Conservation (phyloP, 805 yeast genomes). For the Cyberlindnera misumaiensis region DNA sequence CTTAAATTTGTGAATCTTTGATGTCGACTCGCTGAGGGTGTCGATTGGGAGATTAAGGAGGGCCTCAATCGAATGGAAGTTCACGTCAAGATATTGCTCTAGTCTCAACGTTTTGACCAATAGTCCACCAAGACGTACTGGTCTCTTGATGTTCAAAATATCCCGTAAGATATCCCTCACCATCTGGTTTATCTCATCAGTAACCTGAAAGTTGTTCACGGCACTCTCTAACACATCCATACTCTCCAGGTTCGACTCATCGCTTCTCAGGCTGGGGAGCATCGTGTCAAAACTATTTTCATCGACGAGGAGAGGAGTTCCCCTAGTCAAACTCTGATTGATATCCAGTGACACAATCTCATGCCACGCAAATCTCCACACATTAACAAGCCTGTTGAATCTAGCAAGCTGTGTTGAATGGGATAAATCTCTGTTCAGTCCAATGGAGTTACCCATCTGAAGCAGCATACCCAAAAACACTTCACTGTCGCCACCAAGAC, state of each 20-base stretch:
- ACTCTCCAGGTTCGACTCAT: slow-evolving; percentile 30
- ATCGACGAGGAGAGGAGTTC: slow-evolving; percentile 37
- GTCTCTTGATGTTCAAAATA: slow-evolving; percentile 34
- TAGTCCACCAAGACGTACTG: slow-evolving; percentile 32
- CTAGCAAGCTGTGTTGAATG: slow-evolving; percentile 22
- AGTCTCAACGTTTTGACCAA: slow-evolving; percentile 29
- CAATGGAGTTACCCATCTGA: slow-evolving; percentile 52
- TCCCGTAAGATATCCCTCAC: slow-evolving; percentile 29
- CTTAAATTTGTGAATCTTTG: slow-evolving; percentile 22
- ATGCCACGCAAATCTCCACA: slow-evolving; percentile 58
- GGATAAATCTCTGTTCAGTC: slow-evolving; percentile 51
- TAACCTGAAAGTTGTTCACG: slow-evolving; percentile 26
- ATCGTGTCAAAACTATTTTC: slow-evolving; percentile 43
- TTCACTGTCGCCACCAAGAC: slow-evolving; percentile 44
- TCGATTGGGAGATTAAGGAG: slow-evolving; percentile 22
- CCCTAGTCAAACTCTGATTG: slow-evolving; percentile 38
- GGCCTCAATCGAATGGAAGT: slow-evolving; percentile 20
- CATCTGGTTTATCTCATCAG: slow-evolving; percentile 25
- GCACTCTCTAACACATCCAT: slow-evolving; percentile 35
- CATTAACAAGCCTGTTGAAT: slow-evolving; percentile 29
- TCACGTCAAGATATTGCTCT: slow-evolving; percentile 27
- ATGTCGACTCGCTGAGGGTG: slow-evolving; percentile 13
- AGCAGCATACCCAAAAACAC: slow-evolving; percentile 42
- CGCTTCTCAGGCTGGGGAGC: slow-evolving; percentile 34
- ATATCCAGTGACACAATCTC: slow-evolving; percentile 39